Conservation (phyloP, 1,139 yeast species). For the Suhomyces terraborum region DNA sequence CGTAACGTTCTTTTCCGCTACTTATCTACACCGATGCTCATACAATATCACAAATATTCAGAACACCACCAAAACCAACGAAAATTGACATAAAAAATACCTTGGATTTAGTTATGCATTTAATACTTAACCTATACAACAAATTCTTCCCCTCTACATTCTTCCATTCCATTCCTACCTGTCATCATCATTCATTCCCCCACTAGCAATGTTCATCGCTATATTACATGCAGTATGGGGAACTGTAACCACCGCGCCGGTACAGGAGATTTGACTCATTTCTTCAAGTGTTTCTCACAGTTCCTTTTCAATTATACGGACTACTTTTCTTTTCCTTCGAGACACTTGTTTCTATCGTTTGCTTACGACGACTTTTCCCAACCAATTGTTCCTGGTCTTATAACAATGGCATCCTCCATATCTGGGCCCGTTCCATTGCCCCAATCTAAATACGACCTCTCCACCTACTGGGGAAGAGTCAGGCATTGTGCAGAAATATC, state of each 20-base stretch:
- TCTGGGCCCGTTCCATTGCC: constrained; percentile 82
- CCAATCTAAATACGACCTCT: constrained; percentile 72
- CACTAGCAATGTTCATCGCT: too few relatives aligned
- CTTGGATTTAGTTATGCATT: too few relatives aligned
- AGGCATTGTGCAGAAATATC: constrained; percentile 90
- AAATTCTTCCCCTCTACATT: not conserved
- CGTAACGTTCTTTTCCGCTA: too few relatives aligned
- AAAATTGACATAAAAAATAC: not conserved
- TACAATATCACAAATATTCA: too few relatives aligned
- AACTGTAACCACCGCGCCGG: not conserved
- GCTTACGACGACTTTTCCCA: not conserved
- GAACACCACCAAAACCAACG: not conserved
- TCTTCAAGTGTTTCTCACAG: too few relatives aligned
- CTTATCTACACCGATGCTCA: too few relatives aligned
- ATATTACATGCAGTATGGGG: not conserved
- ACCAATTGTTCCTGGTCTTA: not conserved
- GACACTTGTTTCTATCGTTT: too few relatives aligned
- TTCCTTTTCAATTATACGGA: too few relatives aligned
- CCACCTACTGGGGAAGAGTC: constrained; percentile 90
- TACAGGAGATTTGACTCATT: not conserved
- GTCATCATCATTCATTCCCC: too few relatives aligned
- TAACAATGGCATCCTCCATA: constrained; percentile 78
- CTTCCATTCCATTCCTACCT: not conserved
- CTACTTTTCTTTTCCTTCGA: too few relatives aligned
- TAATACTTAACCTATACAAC: too few relatives aligned